A percentile compares a stretch with the other conserved stretches of the same genome.
Evolutionary conservation across 345 rosid genomes (phyloP).

Genomic region (Eucalyptus curtisii): DNA sequence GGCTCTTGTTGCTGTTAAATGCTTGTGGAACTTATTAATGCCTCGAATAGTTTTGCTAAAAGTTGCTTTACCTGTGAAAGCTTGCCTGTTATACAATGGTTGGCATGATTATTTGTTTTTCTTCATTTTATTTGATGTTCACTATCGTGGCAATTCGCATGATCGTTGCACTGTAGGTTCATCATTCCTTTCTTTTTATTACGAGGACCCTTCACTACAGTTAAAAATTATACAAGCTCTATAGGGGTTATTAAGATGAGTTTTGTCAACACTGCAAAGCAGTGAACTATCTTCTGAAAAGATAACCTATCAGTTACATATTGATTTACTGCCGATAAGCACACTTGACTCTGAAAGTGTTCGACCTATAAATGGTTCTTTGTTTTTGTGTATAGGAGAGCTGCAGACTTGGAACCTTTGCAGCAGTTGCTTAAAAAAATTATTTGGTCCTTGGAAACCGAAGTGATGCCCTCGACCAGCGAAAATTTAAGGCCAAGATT

Average conservation of each 20-base stretch:
- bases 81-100: not conserved
- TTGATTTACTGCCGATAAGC: not conserved
- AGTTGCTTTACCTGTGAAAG: not conserved
- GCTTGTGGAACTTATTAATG: not conserved
- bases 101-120: not conserved
- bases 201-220: not conserved
- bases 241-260: not conserved
- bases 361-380: not conserved
- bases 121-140: not conserved
- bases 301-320: not conserved
- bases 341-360: not conserved
- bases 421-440: slow-evolving; percentile 82
- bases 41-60: not conserved
- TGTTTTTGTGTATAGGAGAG: slow-evolving; percentile 47
- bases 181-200: not conserved
- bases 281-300: not conserved
- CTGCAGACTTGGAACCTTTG: slow-evolving; percentile 81
- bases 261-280: not conserved
- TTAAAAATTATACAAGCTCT: not conserved
- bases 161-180: not conserved
- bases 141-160: not conserved
- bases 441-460: slow-evolving; percentile 72
- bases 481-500: slow-evolving; percentile 63
- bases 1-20: not conserved
- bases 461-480: slow-evolving; percentile 44